Evolutionary conservation across 2,329 filamentous ascomycete species (phyloP).

Genomic region (Bimuria novae-zelandiae): DNA sequence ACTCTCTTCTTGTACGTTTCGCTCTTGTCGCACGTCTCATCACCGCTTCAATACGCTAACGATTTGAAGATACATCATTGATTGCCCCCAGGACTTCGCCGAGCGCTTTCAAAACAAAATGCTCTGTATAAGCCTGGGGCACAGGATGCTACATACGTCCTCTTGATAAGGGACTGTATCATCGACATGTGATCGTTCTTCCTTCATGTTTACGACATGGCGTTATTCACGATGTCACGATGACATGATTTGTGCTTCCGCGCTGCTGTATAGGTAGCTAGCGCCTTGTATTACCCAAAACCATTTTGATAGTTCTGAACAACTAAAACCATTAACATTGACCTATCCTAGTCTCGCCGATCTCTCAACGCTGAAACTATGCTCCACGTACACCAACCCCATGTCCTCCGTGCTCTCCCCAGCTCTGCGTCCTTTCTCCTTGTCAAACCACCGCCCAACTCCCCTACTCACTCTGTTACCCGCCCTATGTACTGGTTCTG

Average conservation of each 20-base stretch:
- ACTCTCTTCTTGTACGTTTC: background rate
- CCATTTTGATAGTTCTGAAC: background rate
- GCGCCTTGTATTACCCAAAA: background rate
- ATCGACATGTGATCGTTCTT: too few relatives aligned
- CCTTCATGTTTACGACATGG: too few relatives aligned
- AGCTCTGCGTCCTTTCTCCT: conserved; percentile 6
- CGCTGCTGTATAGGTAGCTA: too few relatives aligned
- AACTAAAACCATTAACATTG: background rate
- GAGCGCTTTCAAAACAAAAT: too few relatives aligned
- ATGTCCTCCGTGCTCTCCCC: conserved; percentile 19
- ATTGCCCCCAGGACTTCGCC: too few relatives aligned
- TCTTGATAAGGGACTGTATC: too few relatives aligned
- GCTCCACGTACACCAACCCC: conserved; percentile 22
- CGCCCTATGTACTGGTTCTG: conserved; percentile 8
- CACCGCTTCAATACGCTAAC: background rate
- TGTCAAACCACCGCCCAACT: conserved; percentile 21
- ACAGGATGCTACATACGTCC: background rate
- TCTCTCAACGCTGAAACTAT: conserved; percentile 7
- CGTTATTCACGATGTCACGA: too few relatives aligned
- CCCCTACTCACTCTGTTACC: conserved; percentile 8
- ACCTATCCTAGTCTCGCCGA: background rate
- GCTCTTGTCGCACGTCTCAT: background rate
- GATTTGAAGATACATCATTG: background rate
- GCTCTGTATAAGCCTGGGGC: too few relatives aligned
- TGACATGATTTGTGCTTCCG: too few relatives aligned